A percentile compares a stretch with the other conserved stretches of the same genome.
Evolutionary conservation across 306 rosid genomes (phyloP).

Genomic region (Medicago lupulina): DNA sequence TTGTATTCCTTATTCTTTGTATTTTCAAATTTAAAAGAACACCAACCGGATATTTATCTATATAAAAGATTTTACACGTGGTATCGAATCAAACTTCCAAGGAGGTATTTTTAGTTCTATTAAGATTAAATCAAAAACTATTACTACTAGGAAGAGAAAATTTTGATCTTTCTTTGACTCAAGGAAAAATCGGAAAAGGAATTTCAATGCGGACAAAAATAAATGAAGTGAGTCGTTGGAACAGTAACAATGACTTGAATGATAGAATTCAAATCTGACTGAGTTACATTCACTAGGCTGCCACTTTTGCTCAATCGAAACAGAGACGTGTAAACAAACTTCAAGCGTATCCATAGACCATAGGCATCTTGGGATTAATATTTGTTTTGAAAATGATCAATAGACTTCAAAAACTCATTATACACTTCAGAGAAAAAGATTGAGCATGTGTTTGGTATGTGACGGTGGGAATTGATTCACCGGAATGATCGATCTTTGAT

Average conservation of each 20-base stretch:
- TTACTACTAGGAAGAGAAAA: too few relatives aligned
- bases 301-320: conserved; percentile 6
- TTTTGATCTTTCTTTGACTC: too few relatives aligned
- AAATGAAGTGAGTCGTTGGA: conserved; percentile 44
- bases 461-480: too few relatives aligned
- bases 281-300: not conserved
- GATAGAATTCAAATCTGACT: conserved; percentile 23
- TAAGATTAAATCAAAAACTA: too few relatives aligned
- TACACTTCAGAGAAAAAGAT: too few relatives aligned
- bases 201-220: conserved; percentile 29
- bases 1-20: not conserved
- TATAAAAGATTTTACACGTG: not conserved
- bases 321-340: not conserved
- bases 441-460: too few relatives aligned
- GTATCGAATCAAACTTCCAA: not conserved
- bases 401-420: too few relatives aligned
- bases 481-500: too few relatives aligned
- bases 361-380: not conserved
- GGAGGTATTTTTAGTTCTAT: too few relatives aligned
- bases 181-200: not conserved
- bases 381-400: too few relatives aligned
- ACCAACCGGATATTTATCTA: not conserved
- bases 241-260: conserved; percentile 29
- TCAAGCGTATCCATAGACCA: not conserved
- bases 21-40: not conserved